phyloP scores from a whole-genome alignment of 306 rosid species.

The Prinsepia uniflora region DNA sequence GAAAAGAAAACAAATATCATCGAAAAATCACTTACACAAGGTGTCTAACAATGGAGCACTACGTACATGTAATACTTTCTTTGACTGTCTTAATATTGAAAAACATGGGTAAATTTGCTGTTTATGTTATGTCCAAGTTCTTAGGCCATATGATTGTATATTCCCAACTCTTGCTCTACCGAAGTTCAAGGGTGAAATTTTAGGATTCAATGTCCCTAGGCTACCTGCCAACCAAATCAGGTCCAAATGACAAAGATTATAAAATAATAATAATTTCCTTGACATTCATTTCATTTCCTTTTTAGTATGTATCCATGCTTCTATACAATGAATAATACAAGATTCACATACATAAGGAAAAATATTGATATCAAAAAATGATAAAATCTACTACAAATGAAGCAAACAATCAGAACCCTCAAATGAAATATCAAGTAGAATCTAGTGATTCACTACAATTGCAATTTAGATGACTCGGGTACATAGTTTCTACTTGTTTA shows the following conservation, averaged over 20 bases:
- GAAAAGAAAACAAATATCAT: constrained; percentile 2
- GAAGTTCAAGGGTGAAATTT: constrained; percentile 40
- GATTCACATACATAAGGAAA: neutral
- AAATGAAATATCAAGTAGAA: neutral
- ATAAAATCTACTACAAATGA: neutral
- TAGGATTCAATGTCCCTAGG: constrained; percentile 49
- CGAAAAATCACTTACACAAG: constrained; percentile 42
- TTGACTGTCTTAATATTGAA: constrained; percentile 32
- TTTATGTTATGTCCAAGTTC: constrained; percentile 49
- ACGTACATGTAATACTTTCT: too few species aligned
- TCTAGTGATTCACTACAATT: neutral
- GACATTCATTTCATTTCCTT: constrained; percentile 14
- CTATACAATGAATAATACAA: neutral
- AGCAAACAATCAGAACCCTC: neutral
- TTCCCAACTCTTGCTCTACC: constrained; percentile 35
- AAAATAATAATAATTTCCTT: constrained; percentile 12
- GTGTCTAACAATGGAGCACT: constrained; percentile 29
- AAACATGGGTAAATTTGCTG: constrained; percentile 41
- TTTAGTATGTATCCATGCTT: neutral
- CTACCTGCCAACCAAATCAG: constrained; percentile 49
- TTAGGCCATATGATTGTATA: constrained; percentile 36
- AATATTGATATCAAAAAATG: neutral
- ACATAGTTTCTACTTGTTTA: neutral
- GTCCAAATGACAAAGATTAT: constrained; percentile 9
- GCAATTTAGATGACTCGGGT: neutral